Conservation (phyloP, 2,329 filamentous ascomycete species). For the Fusarium pilosicola region DNA sequence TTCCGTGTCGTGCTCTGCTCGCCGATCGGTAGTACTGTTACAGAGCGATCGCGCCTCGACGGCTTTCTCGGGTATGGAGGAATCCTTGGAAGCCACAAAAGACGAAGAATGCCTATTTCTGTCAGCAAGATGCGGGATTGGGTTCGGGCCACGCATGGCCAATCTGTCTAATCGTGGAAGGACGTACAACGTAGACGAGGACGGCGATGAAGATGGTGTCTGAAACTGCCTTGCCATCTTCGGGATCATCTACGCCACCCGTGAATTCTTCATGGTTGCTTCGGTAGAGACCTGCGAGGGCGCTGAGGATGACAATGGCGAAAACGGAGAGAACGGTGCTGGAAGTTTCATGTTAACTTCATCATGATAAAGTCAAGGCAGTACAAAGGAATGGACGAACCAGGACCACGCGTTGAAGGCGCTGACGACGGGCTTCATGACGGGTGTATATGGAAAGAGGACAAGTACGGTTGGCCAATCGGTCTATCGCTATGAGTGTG, state of each 20-base stretch:
- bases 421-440: slow-evolving; percentile 94
- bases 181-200: slow-evolving; percentile 84
- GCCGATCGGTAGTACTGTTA: slow-evolving; percentile 45
- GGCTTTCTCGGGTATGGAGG: slow-evolving; percentile 83
- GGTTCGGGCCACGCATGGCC: neutral
- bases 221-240: slow-evolving; percentile 81
- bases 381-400: slow-evolving; percentile 61
- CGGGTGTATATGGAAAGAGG: slow-evolving; percentile 47
- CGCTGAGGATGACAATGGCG: slow-evolving; percentile 71
- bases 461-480: neutral
- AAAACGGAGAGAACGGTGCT: slow-evolving; percentile 79
- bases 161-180: neutral
- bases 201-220: slow-evolving; percentile 89
- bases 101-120: slow-evolving; percentile 79
- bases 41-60: slow-evolving; percentile 85
- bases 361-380: slow-evolving; percentile 20
- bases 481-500: neutral
- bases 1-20: slow-evolving; percentile 39
- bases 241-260: slow-evolving; percentile 76
- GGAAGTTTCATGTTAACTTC: slow-evolving; percentile 38
- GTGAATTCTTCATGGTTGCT: slow-evolving; percentile 85
- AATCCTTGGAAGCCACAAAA: slow-evolving; percentile 92
- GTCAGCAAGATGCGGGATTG: slow-evolving; percentile 4
- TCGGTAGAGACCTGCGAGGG: slow-evolving; percentile 77
- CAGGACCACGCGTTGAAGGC: slow-evolving; percentile 95